Conservation (phyloP, 202 grass and related monocot species). For the Bolboschoenoplectus hybrid region DNA sequence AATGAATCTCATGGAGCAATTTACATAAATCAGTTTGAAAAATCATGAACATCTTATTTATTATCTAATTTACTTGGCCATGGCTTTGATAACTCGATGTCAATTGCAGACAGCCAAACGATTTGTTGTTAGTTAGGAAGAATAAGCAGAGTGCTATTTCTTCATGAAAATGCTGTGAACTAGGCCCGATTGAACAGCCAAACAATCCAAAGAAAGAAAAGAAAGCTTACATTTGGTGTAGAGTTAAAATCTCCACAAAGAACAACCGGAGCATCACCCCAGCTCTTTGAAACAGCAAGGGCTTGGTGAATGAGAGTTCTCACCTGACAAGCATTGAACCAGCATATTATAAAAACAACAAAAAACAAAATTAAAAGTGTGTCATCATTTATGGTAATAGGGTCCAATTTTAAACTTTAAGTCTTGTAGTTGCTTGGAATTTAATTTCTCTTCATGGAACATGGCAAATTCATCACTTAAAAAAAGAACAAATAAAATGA, state of each 20-base stretch:
- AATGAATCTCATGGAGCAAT: conserved; percentile 28
- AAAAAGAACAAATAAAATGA: conserved; percentile 21
- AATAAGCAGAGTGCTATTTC: not conserved
- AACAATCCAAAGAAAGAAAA: conserved; percentile 4
- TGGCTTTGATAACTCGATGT: conserved; percentile 28
- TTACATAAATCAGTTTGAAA: conserved; percentile 39
- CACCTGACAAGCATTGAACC: conserved; percentile 53
- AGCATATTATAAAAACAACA: conserved; percentile 21
- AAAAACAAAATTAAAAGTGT: not conserved
- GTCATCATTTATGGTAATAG: not conserved
- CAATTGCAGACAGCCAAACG: conserved; percentile 1
- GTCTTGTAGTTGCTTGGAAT: not conserved
- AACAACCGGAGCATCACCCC: conserved; percentile 88
- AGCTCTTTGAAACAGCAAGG: conserved; percentile 66
- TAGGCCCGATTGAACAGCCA: conserved; percentile 1
- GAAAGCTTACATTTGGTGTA: conserved; percentile 70
- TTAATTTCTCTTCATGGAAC: not conserved
- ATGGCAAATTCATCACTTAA: not conserved
- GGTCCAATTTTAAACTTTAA: not conserved
- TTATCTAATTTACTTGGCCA: conserved; percentile 21
- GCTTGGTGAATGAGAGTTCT: conserved; percentile 85
- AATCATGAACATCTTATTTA: conserved; percentile 33
- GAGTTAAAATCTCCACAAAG: conserved; percentile 97
- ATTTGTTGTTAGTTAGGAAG: conserved; percentile 12
- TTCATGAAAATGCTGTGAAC: not conserved